phyloP scores from a whole-genome alignment of 306 rosid species.

The Malus sieversii region DNA sequence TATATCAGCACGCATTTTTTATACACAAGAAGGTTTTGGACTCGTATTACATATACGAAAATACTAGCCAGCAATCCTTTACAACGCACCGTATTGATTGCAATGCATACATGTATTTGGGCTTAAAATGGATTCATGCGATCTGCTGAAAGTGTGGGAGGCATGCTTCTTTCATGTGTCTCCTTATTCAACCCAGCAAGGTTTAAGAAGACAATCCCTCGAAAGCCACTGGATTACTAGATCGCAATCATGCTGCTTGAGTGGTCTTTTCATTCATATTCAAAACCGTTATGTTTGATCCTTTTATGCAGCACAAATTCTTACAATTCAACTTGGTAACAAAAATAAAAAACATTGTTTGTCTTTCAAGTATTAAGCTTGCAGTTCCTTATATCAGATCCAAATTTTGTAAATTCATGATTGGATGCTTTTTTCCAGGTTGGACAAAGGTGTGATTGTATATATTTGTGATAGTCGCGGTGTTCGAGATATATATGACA shows the following conservation, averaged over 20 bases:
- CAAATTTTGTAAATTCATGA: conserved; percentile 9
- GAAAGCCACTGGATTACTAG: neutral
- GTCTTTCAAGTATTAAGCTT: neutral
- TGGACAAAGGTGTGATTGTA: conserved; percentile 96
- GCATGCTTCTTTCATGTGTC: neutral
- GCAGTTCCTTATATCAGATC: neutral
- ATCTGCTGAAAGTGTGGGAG: neutral
- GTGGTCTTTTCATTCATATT: neutral
- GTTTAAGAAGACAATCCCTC: neutral
- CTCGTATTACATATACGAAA: neutral
- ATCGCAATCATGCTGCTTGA: neutral
- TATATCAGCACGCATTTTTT: neutral
- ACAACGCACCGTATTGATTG: neutral
- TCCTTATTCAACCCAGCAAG: neutral
- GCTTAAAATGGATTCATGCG: neutral
- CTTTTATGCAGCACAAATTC: neutral
- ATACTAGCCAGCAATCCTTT: neutral
- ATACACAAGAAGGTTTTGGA: neutral
- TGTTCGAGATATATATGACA: conserved; percentile 88
- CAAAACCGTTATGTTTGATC: neutral
- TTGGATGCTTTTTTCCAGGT: conserved; percentile 49
- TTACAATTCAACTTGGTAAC: neutral
- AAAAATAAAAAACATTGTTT: neutral
- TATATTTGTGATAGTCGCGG: conserved; percentile 88
- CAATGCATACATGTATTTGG: neutral